Base-by-base conservation (phyloP, 78 protist species). In the Dictyostelium brefeldianum region DNA sequence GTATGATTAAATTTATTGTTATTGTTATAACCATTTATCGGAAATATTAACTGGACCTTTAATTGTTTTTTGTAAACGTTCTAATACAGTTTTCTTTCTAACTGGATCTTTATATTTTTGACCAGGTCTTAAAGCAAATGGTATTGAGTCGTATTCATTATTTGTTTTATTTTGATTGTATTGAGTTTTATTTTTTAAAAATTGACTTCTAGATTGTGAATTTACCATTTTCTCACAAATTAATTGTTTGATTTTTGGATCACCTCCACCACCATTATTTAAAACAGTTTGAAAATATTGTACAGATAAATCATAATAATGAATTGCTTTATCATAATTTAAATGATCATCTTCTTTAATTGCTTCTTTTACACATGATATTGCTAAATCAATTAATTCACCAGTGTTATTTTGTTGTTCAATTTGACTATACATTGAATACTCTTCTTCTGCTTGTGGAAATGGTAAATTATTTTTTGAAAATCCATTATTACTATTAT, bases 101-200 rank as follows among this genome's bases (percentile, higher is more conserved):
- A 85, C 92, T 41, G 92, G 92, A 75, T 85, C 92, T 48, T 75
- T 73, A 47, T 85, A 85, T 62, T 85, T 85, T 57, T 79, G 83
- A 57, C 92, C 92, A 15, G 92, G 92, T 75, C 67, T 73, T 17
- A 85, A 9, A 10, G 78, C 54, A 15, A 85, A 50, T 75, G 81
- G 92, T 12, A 85, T 75, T n/a, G 46, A n/a, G 27, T 56, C 47
- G 14, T 59, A 25, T 36, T 43, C 81, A 11, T 56, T 48, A 20
- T 57, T 79, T 12, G 14, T 11, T 11, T 22, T 5, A 6, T 73
- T 31, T 22, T 64, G 56, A 59, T 85, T 36, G 48, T 85, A 85
- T 47, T 85, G 80, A 46, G 75, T 75, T 79, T 85, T 85, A 48
- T 85, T 85, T 29, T 85, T 85, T 17, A 85, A 27, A 47, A 85